phyloP scores from a whole-genome alignment of 2,329 filamentous ascomycete genomes.

The Fusarium fracticaudum region DNA sequence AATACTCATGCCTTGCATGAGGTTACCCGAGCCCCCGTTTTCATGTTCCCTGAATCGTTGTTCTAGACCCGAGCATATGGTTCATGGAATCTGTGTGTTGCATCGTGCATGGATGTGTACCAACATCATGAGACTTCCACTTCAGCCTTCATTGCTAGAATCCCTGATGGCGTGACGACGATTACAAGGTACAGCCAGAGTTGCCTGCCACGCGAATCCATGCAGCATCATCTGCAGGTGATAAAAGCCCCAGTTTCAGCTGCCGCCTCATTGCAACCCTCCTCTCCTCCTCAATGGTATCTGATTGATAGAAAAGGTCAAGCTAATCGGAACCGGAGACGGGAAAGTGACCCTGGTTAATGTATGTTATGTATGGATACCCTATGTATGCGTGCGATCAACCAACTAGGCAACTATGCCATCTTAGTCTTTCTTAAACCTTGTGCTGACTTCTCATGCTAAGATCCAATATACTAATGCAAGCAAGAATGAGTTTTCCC shows the following conservation, averaged over 20 bases:
- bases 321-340: neutral
- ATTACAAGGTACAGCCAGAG: neutral
- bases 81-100: neutral
- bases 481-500: neutral
- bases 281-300: neutral
- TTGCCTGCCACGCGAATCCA: neutral
- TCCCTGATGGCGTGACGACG: neutral
- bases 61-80: neutral
- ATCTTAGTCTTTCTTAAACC: neutral
- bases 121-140: slow-evolving; percentile 1
- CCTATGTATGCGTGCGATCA: neutral
- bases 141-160: slow-evolving; percentile 7
- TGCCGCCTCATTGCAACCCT: neutral
- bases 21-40: slow-evolving; percentile 19
- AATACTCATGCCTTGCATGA: slow-evolving; percentile 1
- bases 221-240: neutral
- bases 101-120: neutral
- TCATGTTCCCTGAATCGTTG: neutral
- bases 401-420: neutral
- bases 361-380: neutral
- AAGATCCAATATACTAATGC: neutral
- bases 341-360: neutral
- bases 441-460: neutral
- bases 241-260: neutral
- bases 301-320: neutral